These are phyloP conservation scores for Tetrastigma voinierianum DNA, from an alignment of 164 flowering plant species.

Conservation along the genomic window DNA sequence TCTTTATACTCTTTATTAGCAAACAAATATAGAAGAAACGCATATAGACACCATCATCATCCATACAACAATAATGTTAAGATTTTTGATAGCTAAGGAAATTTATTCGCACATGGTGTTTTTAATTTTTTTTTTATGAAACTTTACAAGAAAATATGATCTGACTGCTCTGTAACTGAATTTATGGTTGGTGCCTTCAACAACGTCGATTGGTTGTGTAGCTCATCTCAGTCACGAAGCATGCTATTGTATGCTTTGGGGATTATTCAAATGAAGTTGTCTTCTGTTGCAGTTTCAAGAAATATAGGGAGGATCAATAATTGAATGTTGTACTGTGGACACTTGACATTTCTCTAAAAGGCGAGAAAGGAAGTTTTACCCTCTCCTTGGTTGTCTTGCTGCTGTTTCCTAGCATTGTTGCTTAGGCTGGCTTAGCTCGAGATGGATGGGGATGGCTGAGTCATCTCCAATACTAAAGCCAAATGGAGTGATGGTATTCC, in stretches of 20 bases:
- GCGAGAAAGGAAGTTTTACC: slow-evolving; percentile 8
- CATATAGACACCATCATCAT: neutral
- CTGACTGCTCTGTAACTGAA: neutral
- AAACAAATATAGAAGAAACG: neutral
- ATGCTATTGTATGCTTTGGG: neutral
- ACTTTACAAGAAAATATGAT: neutral
- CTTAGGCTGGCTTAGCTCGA: slow-evolving; percentile 29
- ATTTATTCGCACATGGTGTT: neutral
- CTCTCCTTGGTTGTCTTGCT: slow-evolving; percentile 1
- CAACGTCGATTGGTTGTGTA: neutral
- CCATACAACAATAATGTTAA: neutral
- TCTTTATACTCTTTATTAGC: too few species aligned
- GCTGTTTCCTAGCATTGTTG: slow-evolving; percentile 9
- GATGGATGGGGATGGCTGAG: slow-evolving; percentile 10
- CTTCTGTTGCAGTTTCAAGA: neutral
- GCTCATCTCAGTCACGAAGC: neutral
- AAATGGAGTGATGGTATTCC: slow-evolving; percentile 10
- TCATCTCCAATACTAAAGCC: slow-evolving; percentile 12
- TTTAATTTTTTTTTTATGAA: neutral
- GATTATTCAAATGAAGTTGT: neutral
- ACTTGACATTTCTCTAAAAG: neutral
- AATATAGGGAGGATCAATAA: neutral
- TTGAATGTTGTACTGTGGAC: neutral
- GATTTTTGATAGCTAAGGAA: neutral
- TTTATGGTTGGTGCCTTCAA: neutral